phyloP scores from a whole-genome alignment of 2,329 filamentous ascomycete species.

The Cordyceps javanica region DNA sequence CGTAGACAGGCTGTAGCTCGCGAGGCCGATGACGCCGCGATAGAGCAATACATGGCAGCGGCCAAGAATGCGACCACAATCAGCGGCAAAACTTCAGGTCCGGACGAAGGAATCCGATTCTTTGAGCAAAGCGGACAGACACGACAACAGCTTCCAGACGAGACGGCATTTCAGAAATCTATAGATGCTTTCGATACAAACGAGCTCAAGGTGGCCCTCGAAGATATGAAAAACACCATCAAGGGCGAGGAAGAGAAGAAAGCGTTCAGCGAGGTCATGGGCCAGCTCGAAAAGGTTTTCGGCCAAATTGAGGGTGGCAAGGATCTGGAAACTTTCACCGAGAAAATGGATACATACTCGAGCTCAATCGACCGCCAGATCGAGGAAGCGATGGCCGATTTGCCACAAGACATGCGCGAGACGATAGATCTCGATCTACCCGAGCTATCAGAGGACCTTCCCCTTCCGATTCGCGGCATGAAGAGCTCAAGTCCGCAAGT shows the following conservation, averaged over 20 bases:
- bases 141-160: conserved; percentile 31
- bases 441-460: conserved; percentile 20
- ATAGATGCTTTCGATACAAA: conserved; percentile 30
- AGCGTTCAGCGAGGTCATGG: conserved; percentile 30
- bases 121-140: conserved; percentile 40
- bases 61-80: not conserved
- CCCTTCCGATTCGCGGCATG: conserved; percentile 14
- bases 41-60: not conserved
- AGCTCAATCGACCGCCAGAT: conserved; percentile 30
- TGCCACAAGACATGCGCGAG: conserved; percentile 26
- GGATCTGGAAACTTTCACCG: conserved; percentile 30
- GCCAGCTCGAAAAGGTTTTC: conserved; percentile 26
- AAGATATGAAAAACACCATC: conserved; percentile 33
- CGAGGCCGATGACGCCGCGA: not conserved
- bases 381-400: conserved; percentile 23
- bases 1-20: not conserved
- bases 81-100: not conserved
- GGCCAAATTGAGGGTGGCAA: conserved; percentile 25
- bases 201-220: conserved; percentile 29
- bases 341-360: conserved; percentile 29
- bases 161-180: conserved; percentile 35
- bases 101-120: conserved; percentile 33
- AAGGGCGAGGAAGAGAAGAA: conserved; percentile 27
- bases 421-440: conserved; percentile 19
- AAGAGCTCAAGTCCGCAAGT: conserved; percentile 28